Evolutionary conservation across 1,284 basidiomycete species (phyloP), one percentile per base, ranked within the genome.

Genomic region (Erythrobasidium hasegawianum): DNA sequence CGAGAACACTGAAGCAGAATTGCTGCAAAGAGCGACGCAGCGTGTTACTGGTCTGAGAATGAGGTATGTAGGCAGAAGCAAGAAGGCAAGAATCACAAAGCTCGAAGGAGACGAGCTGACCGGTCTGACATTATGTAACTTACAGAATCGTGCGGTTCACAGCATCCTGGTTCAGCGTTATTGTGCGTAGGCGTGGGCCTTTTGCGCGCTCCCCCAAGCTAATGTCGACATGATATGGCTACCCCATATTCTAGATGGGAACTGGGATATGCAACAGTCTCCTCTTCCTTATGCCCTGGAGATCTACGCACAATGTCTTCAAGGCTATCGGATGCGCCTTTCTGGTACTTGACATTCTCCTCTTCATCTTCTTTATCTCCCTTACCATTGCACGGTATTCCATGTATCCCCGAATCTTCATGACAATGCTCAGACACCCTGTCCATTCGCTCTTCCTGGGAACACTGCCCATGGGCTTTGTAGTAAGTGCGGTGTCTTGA

Each of bases 181-280:
- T 69, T 50, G 71, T 71, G 64, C 60, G 69, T 16, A 24, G 27
- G 7, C 13, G 24, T 18, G 7, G 38, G 38, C 24, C 16, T 47
- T 47, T 16, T 47, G 16, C 43, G 40, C 11, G 40, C n/a, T 20
- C 14, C 43, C 2, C 27, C 7, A 20, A 43, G 59, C 45, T 38
- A 16, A 24, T 11, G 33, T 8, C n/a, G n/a, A n/a, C n/a, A n/a
- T n/a, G n/a, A n/a, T n/a, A 40, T 16, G 41, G n/a, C n/a, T n/a
- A 18, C 14, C n/a, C 16, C n/a, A 14, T 59, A 55, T 60, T 61
- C n/a, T n/a, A 26, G 40, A 66, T 72, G 72, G 73, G 73, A 16
- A 72, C 71, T 4, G 72, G 73, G 22, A 74, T 74, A 55, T 67
- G 70, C 69, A 71, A 71, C 65, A 68, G 59, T 5, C 64, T 74